Base-by-base conservation (phyloP, 2,329 filamentous ascomycete genomes). In the Botrytis galanthina region DNA sequence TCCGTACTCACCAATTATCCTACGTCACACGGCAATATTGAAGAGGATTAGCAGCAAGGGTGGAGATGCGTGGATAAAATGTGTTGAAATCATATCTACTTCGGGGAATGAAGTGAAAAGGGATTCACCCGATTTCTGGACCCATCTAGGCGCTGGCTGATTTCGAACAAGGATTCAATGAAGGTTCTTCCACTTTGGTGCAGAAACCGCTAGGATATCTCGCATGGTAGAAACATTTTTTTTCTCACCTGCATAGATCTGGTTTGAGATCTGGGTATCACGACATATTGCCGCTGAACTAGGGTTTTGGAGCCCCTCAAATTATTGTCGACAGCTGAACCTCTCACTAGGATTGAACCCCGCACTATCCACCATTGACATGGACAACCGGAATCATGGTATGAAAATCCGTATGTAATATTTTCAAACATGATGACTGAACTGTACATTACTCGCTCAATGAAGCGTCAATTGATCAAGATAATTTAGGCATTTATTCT, bases 191-290 rank as follows among this genome's bases (percentile, higher is more conserved):
- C 18, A 51, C 46, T 54, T 54, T 54, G 16, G 5, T 51, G 14
- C 26, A 20, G 32, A 51, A 29, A 51, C 63, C 63, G 22, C 63
- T 39, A n/a, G 46, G 32, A 39, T 67, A 39, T 51, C 32, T 46
- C 16, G 64, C 48, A 42, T 68, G 35, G 64, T 37, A 54, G 46
- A 68, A 68, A 54, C 32, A n/a, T 29, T 26, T 54, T 29, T 54
- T 54, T 54, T 39, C 37, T 54, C n/a, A 42, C 26, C 37, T 54
- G 35, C 46, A 39, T 29, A 68, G 64, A 68, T 68, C 46, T 68
- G 46, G 64, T n/a, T 54, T 54, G 32, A 68, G 64, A 68, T 68
- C 64, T 54, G 37, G 64, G 64, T 68, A 39, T 22, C 46, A 67
- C 46, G 37, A 39, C 46, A 68, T 68, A 68, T 54, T 68, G 35